phyloP scores from a whole-genome alignment of 805 yeast species.

The Saturnispora ahearnii region DNA sequence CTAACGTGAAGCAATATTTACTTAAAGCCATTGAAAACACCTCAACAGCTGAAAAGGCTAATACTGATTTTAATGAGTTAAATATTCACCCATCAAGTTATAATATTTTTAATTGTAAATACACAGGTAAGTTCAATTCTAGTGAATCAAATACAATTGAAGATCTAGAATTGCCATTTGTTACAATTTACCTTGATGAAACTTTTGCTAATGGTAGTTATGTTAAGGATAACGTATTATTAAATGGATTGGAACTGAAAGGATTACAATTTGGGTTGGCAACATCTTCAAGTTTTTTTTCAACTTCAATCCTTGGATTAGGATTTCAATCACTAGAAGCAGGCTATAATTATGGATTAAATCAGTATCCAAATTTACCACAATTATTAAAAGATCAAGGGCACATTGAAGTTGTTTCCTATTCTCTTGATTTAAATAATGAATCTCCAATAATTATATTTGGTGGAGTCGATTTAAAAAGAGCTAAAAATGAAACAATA shows the following conservation, averaged over 20 bases:
- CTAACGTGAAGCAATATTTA: neutral
- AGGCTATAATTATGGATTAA: neutral
- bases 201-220: neutral
- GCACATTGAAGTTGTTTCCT: neutral
- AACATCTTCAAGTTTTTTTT: neutral
- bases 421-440: neutral
- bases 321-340: slow-evolving; percentile 2
- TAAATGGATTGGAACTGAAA: neutral
- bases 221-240: neutral
- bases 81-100: neutral
- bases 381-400: neutral
- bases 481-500: neutral
- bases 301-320: slow-evolving; percentile 2
- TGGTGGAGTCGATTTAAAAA: slow-evolving; percentile 5
- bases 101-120: neutral
- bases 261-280: slow-evolving; percentile 1
- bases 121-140: neutral
- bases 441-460: neutral
- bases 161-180: neutral
- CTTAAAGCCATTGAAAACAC: neutral
- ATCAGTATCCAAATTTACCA: slow-evolving; percentile 3
- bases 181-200: neutral
- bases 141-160: neutral
- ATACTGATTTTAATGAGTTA: neutral
- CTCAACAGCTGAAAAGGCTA: neutral